Conservation (phyloP, 495 filamentous ascomycete species). For the Astrocystis sublimbata region DNA sequence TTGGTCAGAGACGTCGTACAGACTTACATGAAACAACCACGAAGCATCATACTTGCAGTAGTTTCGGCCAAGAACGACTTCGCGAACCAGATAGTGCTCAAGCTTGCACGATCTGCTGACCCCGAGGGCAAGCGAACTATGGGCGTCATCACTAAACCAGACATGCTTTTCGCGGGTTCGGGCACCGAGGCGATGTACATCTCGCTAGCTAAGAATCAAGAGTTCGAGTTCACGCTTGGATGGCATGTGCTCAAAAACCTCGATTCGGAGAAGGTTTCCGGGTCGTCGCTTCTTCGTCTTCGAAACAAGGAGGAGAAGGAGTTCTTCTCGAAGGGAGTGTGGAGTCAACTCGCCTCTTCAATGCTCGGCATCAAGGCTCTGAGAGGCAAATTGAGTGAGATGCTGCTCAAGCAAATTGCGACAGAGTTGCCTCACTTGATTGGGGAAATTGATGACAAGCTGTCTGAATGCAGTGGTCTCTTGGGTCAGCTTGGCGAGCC, state of each 20-base stretch:
- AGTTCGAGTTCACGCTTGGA: constrained; percentile 48
- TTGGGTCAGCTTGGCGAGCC: constrained; percentile 52
- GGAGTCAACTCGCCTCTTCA: constrained; percentile 38
- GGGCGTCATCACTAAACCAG: constrained; percentile 55
- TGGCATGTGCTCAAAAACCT: constrained; percentile 56
- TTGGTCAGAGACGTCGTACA: constrained; percentile 47
- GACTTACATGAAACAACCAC: constrained; percentile 47
- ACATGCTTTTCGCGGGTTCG: constrained; percentile 41
- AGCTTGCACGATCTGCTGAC: constrained; percentile 42
- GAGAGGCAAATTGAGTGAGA: constrained; percentile 52
- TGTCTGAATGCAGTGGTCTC: constrained; percentile 29
- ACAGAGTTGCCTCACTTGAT: constrained; percentile 59
- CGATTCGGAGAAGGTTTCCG: constrained; percentile 42
- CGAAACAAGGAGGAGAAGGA: constrained; percentile 31
- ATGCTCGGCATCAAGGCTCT: constrained; percentile 54
- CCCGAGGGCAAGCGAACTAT: constrained; percentile 44
- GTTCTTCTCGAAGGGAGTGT: constrained; percentile 47
- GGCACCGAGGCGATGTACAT: constrained; percentile 42
- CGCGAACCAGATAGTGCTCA: constrained; percentile 52
- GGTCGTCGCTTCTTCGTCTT: constrained; percentile 23
- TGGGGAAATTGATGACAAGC: constrained; percentile 53
- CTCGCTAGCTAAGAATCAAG: constrained; percentile 46
- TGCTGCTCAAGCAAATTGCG: constrained; percentile 59
- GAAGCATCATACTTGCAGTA: constrained; percentile 54
- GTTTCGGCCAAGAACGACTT: constrained; percentile 54